Conservation (phyloP, 2,329 filamentous ascomycete genomes). For the Reticulascus tulasneorum region DNA sequence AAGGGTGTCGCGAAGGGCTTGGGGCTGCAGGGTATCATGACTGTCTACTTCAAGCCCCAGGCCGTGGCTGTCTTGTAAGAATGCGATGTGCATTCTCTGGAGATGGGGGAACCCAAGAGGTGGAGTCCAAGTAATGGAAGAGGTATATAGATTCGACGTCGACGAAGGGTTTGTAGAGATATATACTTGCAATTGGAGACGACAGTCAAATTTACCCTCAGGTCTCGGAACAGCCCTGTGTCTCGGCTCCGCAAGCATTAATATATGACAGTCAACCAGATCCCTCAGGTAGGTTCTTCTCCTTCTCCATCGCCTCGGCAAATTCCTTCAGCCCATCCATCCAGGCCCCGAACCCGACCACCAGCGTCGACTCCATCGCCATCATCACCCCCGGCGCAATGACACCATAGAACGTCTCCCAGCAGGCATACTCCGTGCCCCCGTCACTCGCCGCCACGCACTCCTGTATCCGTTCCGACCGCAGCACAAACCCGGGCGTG, state of each 20-base stretch:
- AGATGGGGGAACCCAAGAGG: neutral
- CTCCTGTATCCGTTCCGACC: conserved; percentile 39
- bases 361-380: conserved; percentile 26
- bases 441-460: conserved; percentile 23
- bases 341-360: conserved; percentile 32
- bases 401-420: conserved; percentile 42
- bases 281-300: too few species aligned
- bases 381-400: conserved; percentile 29
- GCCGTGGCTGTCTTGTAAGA: conserved; percentile 14
- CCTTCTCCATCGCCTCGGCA: conserved; percentile 19
- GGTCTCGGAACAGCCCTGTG: too few species aligned
- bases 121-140: too few species aligned
- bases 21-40: conserved; percentile 31
- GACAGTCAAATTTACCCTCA: too few species aligned
- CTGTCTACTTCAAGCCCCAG: conserved; percentile 36
- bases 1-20: conserved; percentile 31
- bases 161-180: too few species aligned
- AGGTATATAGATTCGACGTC: too few species aligned
- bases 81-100: too few species aligned
- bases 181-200: too few species aligned
- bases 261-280: too few species aligned
- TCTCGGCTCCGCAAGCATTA: too few species aligned
- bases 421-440: conserved; percentile 35
- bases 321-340: conserved; percentile 32
- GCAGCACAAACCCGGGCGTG: conserved; percentile 26